Conservation (phyloP, 208 protist genomes). For the Acanthamoeba castellanii region DNA sequence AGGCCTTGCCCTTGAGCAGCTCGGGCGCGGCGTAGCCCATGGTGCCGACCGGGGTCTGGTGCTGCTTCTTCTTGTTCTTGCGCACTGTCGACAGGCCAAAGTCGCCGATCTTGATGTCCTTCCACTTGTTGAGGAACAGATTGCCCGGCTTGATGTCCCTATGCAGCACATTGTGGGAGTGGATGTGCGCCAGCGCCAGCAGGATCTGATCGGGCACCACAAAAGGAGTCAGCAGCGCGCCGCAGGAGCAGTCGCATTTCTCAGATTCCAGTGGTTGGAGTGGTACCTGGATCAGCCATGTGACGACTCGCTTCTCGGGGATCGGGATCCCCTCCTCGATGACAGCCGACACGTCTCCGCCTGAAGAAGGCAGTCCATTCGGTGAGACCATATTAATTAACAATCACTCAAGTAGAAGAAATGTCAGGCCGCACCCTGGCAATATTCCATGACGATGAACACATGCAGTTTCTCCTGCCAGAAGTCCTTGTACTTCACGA, state of each 20-base stretch:
- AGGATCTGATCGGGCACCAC: neutral
- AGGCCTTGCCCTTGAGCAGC: slow-evolving; percentile 35
- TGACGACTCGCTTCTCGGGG: neutral
- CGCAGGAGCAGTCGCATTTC: neutral
- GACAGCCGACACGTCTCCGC: slow-evolving; percentile 20
- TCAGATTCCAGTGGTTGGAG: neutral
- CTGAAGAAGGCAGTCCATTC: neutral
- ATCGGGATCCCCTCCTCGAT: neutral
- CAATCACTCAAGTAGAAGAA: neutral
- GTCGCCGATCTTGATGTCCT: slow-evolving; percentile 62
- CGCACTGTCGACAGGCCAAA: slow-evolving; percentile 47
- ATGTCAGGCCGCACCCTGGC: neutral
- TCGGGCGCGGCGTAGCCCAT: slow-evolving; percentile 52
- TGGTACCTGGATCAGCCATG: slow-evolving; percentile 16
- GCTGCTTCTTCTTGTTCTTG: slow-evolving; percentile 7
- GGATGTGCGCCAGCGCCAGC: slow-evolving; percentile 39
- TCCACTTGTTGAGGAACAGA: slow-evolving; percentile 62
- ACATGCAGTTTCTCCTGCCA: slow-evolving; percentile 55
- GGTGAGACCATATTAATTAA: neutral
- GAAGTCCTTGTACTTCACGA: slow-evolving; percentile 63
- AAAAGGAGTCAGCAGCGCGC: neutral
- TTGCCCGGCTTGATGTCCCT: slow-evolving; percentile 49
- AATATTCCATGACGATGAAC: slow-evolving; percentile 62
- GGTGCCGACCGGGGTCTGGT: slow-evolving; percentile 47
- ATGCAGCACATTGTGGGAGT: slow-evolving; percentile 18